Conservation (phyloP, 495 filamentous ascomycete species). For the Daldinia concentrica region DNA sequence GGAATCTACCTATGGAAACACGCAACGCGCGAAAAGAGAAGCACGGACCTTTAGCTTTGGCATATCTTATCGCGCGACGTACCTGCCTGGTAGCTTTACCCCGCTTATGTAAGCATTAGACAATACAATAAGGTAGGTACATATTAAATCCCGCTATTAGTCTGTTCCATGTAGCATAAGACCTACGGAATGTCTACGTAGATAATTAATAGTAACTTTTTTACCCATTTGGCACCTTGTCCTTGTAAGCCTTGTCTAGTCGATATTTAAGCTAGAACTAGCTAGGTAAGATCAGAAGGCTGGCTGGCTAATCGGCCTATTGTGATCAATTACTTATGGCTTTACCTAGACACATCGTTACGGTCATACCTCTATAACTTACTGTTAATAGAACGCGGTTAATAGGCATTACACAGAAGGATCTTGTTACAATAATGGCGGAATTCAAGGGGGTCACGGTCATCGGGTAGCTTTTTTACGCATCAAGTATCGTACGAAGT, state of each 20-base stretch:
- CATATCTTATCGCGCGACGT: conserved; percentile 32
- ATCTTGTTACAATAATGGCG: conserved; percentile 11
- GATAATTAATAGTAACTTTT: not conserved
- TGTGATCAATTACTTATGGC: too few species aligned
- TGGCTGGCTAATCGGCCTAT: not conserved
- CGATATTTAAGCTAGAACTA: too few species aligned
- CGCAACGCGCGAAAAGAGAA: conserved; percentile 36
- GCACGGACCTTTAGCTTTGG: conserved; percentile 27
- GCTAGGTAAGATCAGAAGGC: not conserved
- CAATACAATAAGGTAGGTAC: too few species aligned
- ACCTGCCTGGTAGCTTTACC: not conserved
- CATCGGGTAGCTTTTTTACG: conserved; percentile 20
- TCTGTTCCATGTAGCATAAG: too few species aligned
- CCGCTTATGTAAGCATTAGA: not conserved
- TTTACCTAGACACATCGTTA: too few species aligned
- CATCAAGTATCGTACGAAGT: conserved; percentile 29
- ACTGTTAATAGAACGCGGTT: conserved; percentile 1
- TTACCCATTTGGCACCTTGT: not conserved
- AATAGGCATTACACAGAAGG: not conserved
- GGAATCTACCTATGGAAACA: conserved; percentile 7
- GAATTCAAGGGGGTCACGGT: conserved; percentile 13
- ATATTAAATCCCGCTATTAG: too few species aligned
- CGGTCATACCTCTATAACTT: not conserved
- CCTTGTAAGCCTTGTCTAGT: not conserved
- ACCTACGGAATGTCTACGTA: not conserved